A percentile compares a stretch with the other conserved stretches of the same genome.
phyloP scores from a whole-genome alignment of 805 yeast genomes.

The Barnettozyma wickerhamii region DNA sequence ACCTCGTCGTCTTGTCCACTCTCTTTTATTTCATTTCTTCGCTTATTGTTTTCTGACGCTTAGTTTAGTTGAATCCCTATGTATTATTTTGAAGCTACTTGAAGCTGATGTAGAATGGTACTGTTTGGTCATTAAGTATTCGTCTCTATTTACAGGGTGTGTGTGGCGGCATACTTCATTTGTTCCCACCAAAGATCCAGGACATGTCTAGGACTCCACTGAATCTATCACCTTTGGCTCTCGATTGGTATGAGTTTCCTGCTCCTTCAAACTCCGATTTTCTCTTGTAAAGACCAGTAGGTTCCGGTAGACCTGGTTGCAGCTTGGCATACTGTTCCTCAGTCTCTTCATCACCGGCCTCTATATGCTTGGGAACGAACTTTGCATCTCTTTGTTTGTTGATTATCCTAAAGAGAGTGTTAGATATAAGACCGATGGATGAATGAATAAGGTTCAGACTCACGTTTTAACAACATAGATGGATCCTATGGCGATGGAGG shows the following conservation, averaged over 20 bases:
- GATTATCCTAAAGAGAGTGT: constrained; percentile 20
- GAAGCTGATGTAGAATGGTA: no score
- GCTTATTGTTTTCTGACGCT: neutral
- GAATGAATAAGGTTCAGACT: constrained; percentile 7
- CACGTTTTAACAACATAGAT: constrained; percentile 27
- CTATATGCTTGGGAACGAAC: constrained; percentile 30
- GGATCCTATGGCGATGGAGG: constrained; percentile 25
- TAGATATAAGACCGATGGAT: neutral
- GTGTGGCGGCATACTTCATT: no score
- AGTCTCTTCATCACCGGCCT: constrained; percentile 15
- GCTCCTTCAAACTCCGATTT: constrained; percentile 67
- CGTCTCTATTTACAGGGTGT: no score
- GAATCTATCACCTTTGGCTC: constrained; percentile 51
- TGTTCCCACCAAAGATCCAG: constrained; percentile 19
- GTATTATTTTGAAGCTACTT: no score
- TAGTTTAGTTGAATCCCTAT: neutral
- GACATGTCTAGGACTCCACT: constrained; percentile 23
- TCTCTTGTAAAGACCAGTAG: constrained; percentile 35
- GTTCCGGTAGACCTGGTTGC: constrained; percentile 54
- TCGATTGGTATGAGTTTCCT: constrained; percentile 53
- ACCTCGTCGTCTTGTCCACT: neutral
- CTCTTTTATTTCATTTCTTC: neutral
- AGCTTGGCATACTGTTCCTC: constrained; percentile 27
- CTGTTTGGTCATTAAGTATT: no score
- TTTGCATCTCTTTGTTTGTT: constrained; percentile 32